phyloP scores from a whole-genome alignment of 148 eudicot genomes.

The Talinum fruticosum region DNA sequence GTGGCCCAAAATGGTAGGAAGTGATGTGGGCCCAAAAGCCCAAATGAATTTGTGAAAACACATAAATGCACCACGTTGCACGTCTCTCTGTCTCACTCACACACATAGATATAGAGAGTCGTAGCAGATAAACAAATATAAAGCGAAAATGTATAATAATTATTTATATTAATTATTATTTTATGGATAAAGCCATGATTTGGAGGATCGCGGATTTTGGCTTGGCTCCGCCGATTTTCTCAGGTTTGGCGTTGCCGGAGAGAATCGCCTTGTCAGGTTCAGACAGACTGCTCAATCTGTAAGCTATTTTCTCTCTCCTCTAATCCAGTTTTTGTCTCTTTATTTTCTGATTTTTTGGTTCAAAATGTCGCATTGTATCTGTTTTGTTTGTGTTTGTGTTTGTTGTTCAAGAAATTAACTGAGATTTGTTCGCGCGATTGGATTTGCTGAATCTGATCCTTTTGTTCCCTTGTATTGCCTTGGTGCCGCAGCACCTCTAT shows the following conservation, averaged over 20 bases:
- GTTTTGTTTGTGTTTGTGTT: too few species aligned
- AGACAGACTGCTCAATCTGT: neutral
- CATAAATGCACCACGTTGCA: neutral
- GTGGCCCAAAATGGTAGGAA: neutral
- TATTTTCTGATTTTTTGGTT: neutral
- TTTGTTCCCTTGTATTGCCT: too few species aligned
- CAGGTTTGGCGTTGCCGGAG: too few species aligned
- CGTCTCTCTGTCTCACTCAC: neutral
- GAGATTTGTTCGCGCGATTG: too few species aligned
- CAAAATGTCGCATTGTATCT: neutral
- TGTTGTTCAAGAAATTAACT: too few species aligned
- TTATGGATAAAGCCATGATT: neutral
- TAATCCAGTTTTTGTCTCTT: neutral
- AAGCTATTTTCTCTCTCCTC: constrained; percentile 1
- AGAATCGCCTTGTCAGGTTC: too few species aligned
- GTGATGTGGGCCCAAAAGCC: neutral
- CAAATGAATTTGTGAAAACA: neutral
- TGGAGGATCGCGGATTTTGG: neutral
- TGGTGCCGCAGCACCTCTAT: too few species aligned
- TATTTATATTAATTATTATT: neutral
- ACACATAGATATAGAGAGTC: too few species aligned
- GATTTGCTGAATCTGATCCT: neutral
- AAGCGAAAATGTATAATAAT: neutral
- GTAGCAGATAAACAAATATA: neutral
- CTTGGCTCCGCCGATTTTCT: neutral